Percentiles rank a stretch among this genome's conserved stretches.
Evolutionary conservation across 106 monocot genomes (phyloP).

Genomic region (Iris macrosiphon): DNA sequence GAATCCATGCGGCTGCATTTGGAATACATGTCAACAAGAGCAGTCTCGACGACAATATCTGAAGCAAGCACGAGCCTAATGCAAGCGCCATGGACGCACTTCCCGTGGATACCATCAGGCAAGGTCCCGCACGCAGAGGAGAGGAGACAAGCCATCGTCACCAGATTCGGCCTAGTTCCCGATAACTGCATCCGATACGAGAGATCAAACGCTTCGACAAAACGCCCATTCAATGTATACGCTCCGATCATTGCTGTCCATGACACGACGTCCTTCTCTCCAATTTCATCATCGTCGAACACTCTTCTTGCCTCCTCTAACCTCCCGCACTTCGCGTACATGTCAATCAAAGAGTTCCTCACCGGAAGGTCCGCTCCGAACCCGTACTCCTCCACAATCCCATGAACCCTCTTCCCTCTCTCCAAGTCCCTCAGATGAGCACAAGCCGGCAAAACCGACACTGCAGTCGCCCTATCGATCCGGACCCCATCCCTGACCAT

Average conservation of each 20-base stretch:
- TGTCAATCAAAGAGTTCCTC: slow-evolving; percentile 70
- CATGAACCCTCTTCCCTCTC: slow-evolving; percentile 37
- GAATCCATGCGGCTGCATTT: slow-evolving; percentile 25
- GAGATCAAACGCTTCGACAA: slow-evolving; percentile 30
- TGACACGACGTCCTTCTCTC: slow-evolving; percentile 45
- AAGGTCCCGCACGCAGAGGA: slow-evolving; percentile 34
- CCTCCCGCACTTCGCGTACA: slow-evolving; percentile 68
- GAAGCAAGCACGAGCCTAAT: slow-evolving; percentile 34
- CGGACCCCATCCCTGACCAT: slow-evolving; percentile 23
- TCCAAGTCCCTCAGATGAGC: slow-evolving; percentile 34
- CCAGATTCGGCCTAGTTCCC: slow-evolving; percentile 41
- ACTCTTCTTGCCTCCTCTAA: slow-evolving; percentile 52
- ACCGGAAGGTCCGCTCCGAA: slow-evolving; percentile 22
- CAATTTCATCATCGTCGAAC: slow-evolving; percentile 28
- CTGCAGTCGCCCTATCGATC: slow-evolving; percentile 35
- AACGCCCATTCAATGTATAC: slow-evolving; percentile 29
- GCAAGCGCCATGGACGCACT: slow-evolving; percentile 43
- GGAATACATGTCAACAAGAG: slow-evolving; percentile 60
- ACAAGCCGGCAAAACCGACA: slow-evolving; percentile 68
- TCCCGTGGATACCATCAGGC: slow-evolving; percentile 22
- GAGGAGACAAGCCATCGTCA: slow-evolving; percentile 52
- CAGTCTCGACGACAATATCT: slow-evolving; percentile 58
- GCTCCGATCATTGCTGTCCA: slow-evolving; percentile 78
- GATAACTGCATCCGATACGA: slow-evolving; percentile 28
- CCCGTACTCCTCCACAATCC: slow-evolving; percentile 25